Evolutionary conservation across 345 rosid species (phyloP).

Genomic region (Citrus inodora): DNA sequence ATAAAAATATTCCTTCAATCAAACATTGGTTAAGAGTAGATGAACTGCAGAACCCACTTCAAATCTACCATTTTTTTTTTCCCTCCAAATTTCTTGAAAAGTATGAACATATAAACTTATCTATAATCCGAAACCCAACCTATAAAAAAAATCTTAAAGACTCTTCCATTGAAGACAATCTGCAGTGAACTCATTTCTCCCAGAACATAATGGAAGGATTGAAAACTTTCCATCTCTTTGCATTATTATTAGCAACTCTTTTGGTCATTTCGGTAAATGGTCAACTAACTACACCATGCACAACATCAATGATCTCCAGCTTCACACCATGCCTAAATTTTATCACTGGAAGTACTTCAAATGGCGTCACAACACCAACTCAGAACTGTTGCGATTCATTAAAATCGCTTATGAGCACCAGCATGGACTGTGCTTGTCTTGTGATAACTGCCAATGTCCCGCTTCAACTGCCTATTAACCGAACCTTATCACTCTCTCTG

Average conservation of each 20-base stretch:
- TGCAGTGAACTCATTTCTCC: not conserved
- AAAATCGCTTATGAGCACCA: conserved; percentile 40
- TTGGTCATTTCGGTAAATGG: conserved; percentile 36
- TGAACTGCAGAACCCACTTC: conserved; percentile 42
- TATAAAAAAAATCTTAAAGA: not conserved
- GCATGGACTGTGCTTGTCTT: conserved; percentile 71
- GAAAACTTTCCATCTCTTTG: conserved; percentile 19
- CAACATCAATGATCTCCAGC: conserved; percentile 60
- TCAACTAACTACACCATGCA: conserved; percentile 81
- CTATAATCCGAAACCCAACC: not conserved
- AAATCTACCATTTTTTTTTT: conserved; percentile 19
- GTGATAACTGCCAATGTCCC: conserved; percentile 72
- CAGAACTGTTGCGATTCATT: conserved; percentile 60
- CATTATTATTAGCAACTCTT: conserved; percentile 21
- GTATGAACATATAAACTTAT: conserved; percentile 19
- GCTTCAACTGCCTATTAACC: conserved; percentile 58
- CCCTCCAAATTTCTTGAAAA: conserved; percentile 12
- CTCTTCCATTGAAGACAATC: not conserved
- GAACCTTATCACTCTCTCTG: conserved; percentile 59
- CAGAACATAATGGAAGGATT: conserved; percentile 17
- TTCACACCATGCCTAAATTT: conserved; percentile 85
- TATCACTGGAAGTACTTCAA: conserved; percentile 67
- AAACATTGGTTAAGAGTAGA: conserved; percentile 30
- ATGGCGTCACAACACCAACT: conserved; percentile 53
- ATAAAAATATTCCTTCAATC: conserved; percentile 2